phyloP scores from a whole-genome alignment of 1,284 basidiomycete genomes.

The Albatrellus sp. region DNA sequence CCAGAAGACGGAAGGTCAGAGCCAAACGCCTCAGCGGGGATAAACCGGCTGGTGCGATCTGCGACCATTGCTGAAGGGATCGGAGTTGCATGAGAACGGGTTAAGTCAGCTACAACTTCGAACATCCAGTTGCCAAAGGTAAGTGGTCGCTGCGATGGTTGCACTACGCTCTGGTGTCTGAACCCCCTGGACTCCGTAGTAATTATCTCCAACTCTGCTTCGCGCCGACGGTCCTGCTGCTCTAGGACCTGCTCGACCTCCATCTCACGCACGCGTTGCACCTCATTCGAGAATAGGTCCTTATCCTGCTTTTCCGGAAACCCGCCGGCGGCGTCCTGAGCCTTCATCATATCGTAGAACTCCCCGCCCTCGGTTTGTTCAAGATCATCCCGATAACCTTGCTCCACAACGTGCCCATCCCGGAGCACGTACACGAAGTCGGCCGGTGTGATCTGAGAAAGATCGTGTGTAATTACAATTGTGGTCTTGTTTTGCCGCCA shows the following conservation, averaged over 20 bases:
- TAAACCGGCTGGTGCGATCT: conserved; percentile 22
- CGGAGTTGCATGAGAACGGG: conserved; percentile 16
- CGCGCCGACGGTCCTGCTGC: conserved; percentile 23
- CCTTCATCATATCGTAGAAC: conserved; percentile 42
- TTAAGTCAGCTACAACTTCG: conserved; percentile 61
- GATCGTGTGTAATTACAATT: conserved; percentile 93
- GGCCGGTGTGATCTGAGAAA: conserved; percentile 63
- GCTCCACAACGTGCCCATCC: conserved; percentile 72
- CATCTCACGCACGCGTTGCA: conserved; percentile 23
- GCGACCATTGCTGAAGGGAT: conserved; percentile 12
- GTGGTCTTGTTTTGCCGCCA: conserved; percentile 84
- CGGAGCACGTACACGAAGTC: conserved; percentile 94
- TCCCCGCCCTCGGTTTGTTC: conserved; percentile 42
- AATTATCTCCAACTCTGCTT: conserved; percentile 18
- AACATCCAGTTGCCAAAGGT: conserved; percentile 65
- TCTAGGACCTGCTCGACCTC: conserved; percentile 29
- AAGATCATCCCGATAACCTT: conserved; percentile 76
- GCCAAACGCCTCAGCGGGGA: conserved; percentile 22
- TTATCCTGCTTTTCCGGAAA: conserved; percentile 24
- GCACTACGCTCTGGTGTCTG: conserved; percentile 25
- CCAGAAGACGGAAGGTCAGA: conserved; percentile 1
- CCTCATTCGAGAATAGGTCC: conserved; percentile 17
- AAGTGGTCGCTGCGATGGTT: conserved; percentile 20
- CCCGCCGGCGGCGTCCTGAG: conserved; percentile 37
- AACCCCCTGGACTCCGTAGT: conserved; percentile 15